phyloP scores from a whole-genome alignment of 2,329 filamentous ascomycete genomes.

The Colletotrichum musicola region DNA sequence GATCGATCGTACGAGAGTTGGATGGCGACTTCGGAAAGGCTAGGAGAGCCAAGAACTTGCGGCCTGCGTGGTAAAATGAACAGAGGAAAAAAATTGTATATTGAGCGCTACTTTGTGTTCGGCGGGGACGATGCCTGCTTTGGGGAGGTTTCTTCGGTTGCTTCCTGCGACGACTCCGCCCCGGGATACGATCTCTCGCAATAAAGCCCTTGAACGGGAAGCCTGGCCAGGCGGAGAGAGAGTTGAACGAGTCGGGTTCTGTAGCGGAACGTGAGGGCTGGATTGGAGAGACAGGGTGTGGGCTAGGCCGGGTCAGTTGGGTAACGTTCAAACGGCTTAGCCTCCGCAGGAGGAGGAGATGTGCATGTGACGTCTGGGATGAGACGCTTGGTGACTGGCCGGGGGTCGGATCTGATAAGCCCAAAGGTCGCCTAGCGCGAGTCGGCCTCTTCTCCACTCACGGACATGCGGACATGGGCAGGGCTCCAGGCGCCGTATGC shows the following conservation, averaged over 20 bases:
- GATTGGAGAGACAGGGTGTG: neutral
- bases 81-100: neutral
- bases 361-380: slow-evolving; percentile 35
- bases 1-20: slow-evolving; percentile 36
- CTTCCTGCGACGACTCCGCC: slow-evolving; percentile 6
- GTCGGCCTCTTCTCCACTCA: slow-evolving; percentile 18
- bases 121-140: slow-evolving; percentile 32
- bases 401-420: slow-evolving; percentile 38
- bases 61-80: neutral
- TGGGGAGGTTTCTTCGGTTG: slow-evolving; percentile 29
- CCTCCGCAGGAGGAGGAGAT: slow-evolving; percentile 26
- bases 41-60: slow-evolving; percentile 30
- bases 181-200: slow-evolving; percentile 6
- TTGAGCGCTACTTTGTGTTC: too few relatives aligned
- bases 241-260: slow-evolving; percentile 25
- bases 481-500: slow-evolving; percentile 19
- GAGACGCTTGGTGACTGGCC: slow-evolving; percentile 32
- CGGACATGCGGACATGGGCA: slow-evolving; percentile 32
- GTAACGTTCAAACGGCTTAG: slow-evolving; percentile 18
- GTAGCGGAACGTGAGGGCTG: slow-evolving; percentile 14
- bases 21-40: slow-evolving; percentile 31
- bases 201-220: slow-evolving; percentile 1
- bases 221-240: neutral
- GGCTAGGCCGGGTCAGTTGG: slow-evolving; percentile 18
- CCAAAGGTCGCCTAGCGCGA: slow-evolving; percentile 27